These are phyloP conservation scores for Pichia sp. DNA, from an alignment of 1,139 yeast genomes.

Conservation along the genomic window DNA sequence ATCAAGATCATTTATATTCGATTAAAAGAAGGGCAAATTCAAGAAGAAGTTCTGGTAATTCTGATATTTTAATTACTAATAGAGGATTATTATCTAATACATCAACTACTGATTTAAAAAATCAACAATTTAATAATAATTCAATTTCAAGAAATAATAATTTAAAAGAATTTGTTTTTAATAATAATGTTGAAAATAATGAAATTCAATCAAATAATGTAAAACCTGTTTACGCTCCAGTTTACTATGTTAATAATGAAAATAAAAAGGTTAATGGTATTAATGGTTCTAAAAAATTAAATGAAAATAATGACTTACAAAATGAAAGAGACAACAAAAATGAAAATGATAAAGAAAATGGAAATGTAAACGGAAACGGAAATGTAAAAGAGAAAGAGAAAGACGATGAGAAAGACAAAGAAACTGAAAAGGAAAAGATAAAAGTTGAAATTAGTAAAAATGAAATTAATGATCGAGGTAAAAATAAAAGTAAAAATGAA, in stretches of 20 bases:
- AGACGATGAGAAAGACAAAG: too few relatives aligned
- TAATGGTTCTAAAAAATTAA: background rate
- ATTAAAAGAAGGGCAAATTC: constrained; percentile 63
- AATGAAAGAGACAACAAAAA: too few relatives aligned
- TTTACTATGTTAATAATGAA: constrained; percentile 1
- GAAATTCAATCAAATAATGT: background rate
- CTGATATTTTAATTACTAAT: background rate
- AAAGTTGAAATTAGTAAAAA: too few relatives aligned
- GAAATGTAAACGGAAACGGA: too few relatives aligned
- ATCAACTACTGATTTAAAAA: background rate
- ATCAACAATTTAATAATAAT: background rate
- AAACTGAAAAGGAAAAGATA: too few relatives aligned
- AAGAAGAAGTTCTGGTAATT: constrained; percentile 29
- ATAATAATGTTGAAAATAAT: too few relatives aligned
- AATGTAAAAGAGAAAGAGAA: too few relatives aligned
- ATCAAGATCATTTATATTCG: constrained; percentile 46
- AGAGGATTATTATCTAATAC: background rate
- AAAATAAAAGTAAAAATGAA: background rate
- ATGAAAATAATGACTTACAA: too few relatives aligned
- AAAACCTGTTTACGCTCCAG: background rate
- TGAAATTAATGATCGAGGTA: too few relatives aligned
- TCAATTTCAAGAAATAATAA: background rate
- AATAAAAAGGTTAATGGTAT: background rate
- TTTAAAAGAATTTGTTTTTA: background rate
- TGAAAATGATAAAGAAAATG: too few relatives aligned